phyloP scores from a whole-genome alignment of 2,329 filamentous ascomycete species.

The Xylaria polymorpha region DNA sequence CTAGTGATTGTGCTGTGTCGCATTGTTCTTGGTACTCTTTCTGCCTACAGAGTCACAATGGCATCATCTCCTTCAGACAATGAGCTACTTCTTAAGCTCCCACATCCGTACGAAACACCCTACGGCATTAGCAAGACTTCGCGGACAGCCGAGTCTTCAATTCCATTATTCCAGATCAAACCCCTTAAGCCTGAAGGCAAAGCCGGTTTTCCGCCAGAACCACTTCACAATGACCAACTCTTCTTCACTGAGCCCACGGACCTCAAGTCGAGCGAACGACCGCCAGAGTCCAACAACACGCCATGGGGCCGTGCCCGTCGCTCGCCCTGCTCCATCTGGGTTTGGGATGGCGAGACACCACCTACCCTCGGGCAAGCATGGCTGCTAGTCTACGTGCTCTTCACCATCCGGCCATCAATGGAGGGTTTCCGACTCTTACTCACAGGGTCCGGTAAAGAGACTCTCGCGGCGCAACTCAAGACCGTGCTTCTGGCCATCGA shows the following conservation, averaged over 20 bases:
- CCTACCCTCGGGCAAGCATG: slow-evolving; percentile 64
- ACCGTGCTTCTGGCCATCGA: slow-evolving; percentile 62
- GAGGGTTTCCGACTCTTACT: slow-evolving; percentile 63
- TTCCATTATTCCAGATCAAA: slow-evolving; percentile 53
- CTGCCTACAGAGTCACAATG: slow-evolving; percentile 38
- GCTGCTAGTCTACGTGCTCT: slow-evolving; percentile 64
- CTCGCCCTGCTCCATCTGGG: slow-evolving; percentile 59
- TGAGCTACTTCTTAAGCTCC: slow-evolving; percentile 60
- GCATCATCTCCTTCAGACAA: slow-evolving; percentile 41
- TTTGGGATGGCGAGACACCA: slow-evolving; percentile 56
- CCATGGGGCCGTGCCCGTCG: slow-evolving; percentile 67
- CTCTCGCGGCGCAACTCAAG: slow-evolving; percentile 54
- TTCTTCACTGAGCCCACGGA: slow-evolving; percentile 60
- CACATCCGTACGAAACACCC: slow-evolving; percentile 61
- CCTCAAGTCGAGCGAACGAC: slow-evolving; percentile 62
- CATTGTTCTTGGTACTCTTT: slow-evolving; percentile 8
- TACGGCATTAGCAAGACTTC: slow-evolving; percentile 56
- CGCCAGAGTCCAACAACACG: slow-evolving; percentile 64
- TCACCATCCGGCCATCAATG: slow-evolving; percentile 61
- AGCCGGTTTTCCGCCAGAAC: slow-evolving; percentile 48
- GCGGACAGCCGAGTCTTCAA: slow-evolving; percentile 43
- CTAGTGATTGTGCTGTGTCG: neutral
- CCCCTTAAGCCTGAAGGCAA: slow-evolving; percentile 46
- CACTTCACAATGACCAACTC: slow-evolving; percentile 53
- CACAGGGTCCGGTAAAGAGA: slow-evolving; percentile 53